Evolutionary conservation across 1,139 yeast species (phyloP), one percentile per base, ranked within the genome.

Genomic region (Pichia sp.): DNA sequence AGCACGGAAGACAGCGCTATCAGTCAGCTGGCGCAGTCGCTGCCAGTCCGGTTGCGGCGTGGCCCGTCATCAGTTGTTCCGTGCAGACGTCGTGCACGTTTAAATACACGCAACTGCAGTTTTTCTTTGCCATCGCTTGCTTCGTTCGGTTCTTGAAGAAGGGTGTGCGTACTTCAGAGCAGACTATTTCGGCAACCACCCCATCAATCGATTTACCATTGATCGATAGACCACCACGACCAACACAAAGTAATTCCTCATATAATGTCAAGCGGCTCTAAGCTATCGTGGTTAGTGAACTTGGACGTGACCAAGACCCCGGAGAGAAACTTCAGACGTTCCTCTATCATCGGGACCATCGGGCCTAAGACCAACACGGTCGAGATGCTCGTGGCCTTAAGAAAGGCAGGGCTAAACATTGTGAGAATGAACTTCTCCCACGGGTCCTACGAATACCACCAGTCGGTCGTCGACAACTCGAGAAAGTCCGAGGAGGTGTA

Each of bases 351-450:
- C 69, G 97, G 99, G 72, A 93, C 99, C 67, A 93, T 93, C 74
- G 99, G 91, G 67, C 99, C 99, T 69, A 91, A 90, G 79, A 89
- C 98, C 75, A 93, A 93, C 84, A 75, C 79, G 67, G 93, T 85
- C 64, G 97, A 92, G 70, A 80, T 82, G 65, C 77, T 93, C 72
- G 91, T 86, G 67, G 83, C 85, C 72, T 83, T 93, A 72, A 87
- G 99, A 81, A 88, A 89, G 76, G 96, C 96, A 59, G 99, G 99
- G 71, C 83, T 93, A 68, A 93, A 92, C 82, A 89, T 93, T 72
- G 98, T 89, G 55, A 87, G 99, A 75, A 91, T 93, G 97, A 95
- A 93, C 86, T 93, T 95, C 77, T 89, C 97, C 63, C 99, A 95
- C 77, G 99, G 99, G 68, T 81, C 95, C 56, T 84, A 95, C 77